These are phyloP conservation scores for Scytalidium sp. DNA, from an alignment of 2,329 filamentous ascomycete species.

Conservation along the genomic window DNA sequence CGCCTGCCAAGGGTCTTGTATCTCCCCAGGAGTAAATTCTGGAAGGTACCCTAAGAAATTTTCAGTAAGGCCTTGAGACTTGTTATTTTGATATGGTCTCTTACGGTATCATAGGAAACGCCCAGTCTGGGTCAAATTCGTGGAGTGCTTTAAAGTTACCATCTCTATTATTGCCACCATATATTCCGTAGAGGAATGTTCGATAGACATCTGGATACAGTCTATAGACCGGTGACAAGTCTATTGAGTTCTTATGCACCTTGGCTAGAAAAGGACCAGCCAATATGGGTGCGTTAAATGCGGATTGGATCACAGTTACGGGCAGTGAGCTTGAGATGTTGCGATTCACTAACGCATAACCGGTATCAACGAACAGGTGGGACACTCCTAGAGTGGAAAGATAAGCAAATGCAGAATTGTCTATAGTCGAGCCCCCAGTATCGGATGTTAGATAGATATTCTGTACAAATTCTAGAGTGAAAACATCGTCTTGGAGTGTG, in stretches of 20 bases:
- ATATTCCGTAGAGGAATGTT: conserved; percentile 10
- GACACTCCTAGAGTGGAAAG: background rate
- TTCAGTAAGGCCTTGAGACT: conserved; percentile 12
- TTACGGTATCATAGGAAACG: background rate
- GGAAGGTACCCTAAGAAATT: conserved; percentile 51
- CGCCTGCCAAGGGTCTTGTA: conserved; percentile 54
- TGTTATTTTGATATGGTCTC: background rate
- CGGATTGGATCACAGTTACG: background rate
- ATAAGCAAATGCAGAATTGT: conserved; percentile 1
- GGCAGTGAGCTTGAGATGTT: background rate
- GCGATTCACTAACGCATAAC: background rate
- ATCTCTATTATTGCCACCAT: background rate
- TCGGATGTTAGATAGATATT: conserved; percentile 29
- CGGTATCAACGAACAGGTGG: conserved; percentile 1
- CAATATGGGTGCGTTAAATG: background rate
- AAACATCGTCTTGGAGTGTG: conserved; percentile 32
- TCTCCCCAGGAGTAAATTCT: conserved; percentile 50
- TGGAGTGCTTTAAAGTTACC: background rate
- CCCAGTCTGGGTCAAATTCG: background rate
- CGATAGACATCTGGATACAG: conserved; percentile 10
- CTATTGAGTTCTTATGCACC: background rate
- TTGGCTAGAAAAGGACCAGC: conserved; percentile 1
- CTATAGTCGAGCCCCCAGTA: conserved; percentile 17
- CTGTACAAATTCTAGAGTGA: conserved; percentile 31
- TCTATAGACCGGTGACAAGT: conserved; percentile 5